phyloP scores from a whole-genome alignment of 805 yeast species.

The Teunomyces lycoperdinae region DNA sequence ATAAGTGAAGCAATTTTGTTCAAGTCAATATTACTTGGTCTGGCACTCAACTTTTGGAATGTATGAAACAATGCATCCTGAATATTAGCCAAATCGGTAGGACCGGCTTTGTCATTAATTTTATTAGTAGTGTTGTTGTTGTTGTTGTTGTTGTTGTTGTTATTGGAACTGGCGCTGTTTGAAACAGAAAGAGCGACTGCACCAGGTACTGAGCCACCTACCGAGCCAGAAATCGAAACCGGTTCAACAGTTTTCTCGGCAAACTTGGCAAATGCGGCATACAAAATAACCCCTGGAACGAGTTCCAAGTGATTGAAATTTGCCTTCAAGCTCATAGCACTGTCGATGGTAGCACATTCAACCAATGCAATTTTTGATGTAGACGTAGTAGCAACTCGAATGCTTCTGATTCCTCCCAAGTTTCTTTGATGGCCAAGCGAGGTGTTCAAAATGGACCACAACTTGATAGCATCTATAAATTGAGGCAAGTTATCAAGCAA shows the following conservation, averaged over 20 bases:
- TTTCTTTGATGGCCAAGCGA: slow-evolving; percentile 62
- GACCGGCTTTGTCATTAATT: slow-evolving; percentile 8
- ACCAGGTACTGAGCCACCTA: background rate
- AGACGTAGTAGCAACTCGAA: slow-evolving; percentile 29
- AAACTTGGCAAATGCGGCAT: slow-evolving; percentile 83
- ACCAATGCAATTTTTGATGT: slow-evolving; percentile 44
- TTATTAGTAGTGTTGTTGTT: background rate
- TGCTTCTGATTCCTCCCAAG: slow-evolving; percentile 57
- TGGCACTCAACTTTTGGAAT: slow-evolving; percentile 14
- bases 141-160: background rate
- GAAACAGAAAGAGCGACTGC: background rate
- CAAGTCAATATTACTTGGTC: slow-evolving; percentile 24
- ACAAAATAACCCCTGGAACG: slow-evolving; percentile 71
- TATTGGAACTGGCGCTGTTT: slow-evolving; percentile 1
- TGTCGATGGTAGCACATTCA: slow-evolving; percentile 68
- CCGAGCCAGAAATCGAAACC: background rate
- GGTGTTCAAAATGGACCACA: slow-evolving; percentile 23
- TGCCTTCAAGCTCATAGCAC: slow-evolving; percentile 77
- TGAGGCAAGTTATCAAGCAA: slow-evolving; percentile 81
- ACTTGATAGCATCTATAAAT: slow-evolving; percentile 51
- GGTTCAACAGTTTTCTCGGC: slow-evolving; percentile 21
- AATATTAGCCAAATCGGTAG: slow-evolving; percentile 24
- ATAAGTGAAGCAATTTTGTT: slow-evolving; percentile 46
- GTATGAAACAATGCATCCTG: slow-evolving; percentile 18
- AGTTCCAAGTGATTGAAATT: slow-evolving; percentile 79